phyloP scores from a whole-genome alignment of 345 rosid species.

The Brassica carinata region DNA sequence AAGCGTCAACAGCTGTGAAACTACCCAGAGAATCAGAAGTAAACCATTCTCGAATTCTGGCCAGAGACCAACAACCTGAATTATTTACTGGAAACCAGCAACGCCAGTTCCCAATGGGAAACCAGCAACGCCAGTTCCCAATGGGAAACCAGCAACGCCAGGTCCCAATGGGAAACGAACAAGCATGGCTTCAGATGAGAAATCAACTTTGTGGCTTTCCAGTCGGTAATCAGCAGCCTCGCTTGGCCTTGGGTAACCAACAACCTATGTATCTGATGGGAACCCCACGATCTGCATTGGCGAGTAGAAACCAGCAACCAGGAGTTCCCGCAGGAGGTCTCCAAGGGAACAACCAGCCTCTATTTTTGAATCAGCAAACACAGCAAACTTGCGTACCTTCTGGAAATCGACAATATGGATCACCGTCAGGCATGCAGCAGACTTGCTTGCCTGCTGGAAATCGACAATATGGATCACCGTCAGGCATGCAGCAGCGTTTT shows the following conservation, averaged over 20 bases:
- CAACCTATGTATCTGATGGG: slow-evolving; percentile 27
- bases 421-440: slow-evolving; percentile 24
- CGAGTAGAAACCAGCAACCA: slow-evolving; percentile 28
- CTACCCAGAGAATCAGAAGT: slow-evolving; percentile 2
- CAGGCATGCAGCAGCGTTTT: slow-evolving; percentile 24
- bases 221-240: slow-evolving; percentile 38
- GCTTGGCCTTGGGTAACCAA: slow-evolving; percentile 32
- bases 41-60: slow-evolving; percentile 11
- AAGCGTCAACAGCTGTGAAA: slow-evolving; percentile 8
- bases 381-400: slow-evolving; percentile 23
- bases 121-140: slow-evolving; percentile 33
- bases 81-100: slow-evolving; percentile 28
- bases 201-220: slow-evolving; percentile 30
- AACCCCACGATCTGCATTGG: slow-evolving; percentile 27
- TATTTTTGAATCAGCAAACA: slow-evolving; percentile 28
- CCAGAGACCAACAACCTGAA: slow-evolving; percentile 31
- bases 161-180: slow-evolving; percentile 30
- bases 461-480: slow-evolving; percentile 11
- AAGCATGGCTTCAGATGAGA: slow-evolving; percentile 35
- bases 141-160: slow-evolving; percentile 32
- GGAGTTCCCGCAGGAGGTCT: slow-evolving; percentile 6
- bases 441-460: slow-evolving; percentile 7
- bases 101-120: slow-evolving; percentile 29
- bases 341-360: slow-evolving; percentile 27
- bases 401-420: slow-evolving; percentile 21